Evolutionary conservation across 2,329 filamentous ascomycete genomes (phyloP), one percentile per base, ranked within the genome.

Genomic region (Hypoxylon sp.): DNA sequence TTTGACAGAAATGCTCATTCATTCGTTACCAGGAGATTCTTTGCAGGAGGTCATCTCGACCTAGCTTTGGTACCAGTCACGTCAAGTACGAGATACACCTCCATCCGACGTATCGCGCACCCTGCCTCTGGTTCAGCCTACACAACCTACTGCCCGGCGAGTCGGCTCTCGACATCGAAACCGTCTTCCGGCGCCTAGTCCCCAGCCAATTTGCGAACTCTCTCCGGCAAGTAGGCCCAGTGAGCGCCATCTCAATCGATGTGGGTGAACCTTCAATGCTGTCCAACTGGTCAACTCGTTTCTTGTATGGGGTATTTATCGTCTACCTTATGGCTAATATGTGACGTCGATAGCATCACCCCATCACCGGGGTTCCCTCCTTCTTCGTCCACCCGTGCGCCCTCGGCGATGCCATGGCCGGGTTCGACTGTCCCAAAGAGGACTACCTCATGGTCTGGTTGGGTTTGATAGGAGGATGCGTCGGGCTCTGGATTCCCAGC

Each of bases 341-440:
- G 65, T 64, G 43, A 54, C 49, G 63, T 52, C 33, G 68, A 72
- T 76, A 94, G 86, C 88, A 96, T 74, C 92, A 98, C 80, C 94
- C 95, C 48, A 75, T 90, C 57, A 91, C 87, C 55, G 89, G 89
- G 49, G 75, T 88, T 56, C 91, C 92, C 35, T 85, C 87, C 46
- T 97, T 94, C 75, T 97, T 97, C 75, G 83, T 98, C 67, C 95
- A 99, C 77, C 94, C 95, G 20, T 98, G 95, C 76, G 86, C 91
- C 72, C 90, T 95, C 7, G 90, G 89, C 53, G 89, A 94, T 64
- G 90, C 90, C 48, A 90, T 98, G 83, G 79, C 80, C 66, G 79
- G 78, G 48, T 87, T 92, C 68, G 77, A 83, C 66, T 87, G 84
- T 67, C 74, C 80, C 71, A 78, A 81, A 72, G 75, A 87, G 68